Conservation (phyloP, 2,329 filamentous ascomycete species). For the Phialophora verrucosa region DNA sequence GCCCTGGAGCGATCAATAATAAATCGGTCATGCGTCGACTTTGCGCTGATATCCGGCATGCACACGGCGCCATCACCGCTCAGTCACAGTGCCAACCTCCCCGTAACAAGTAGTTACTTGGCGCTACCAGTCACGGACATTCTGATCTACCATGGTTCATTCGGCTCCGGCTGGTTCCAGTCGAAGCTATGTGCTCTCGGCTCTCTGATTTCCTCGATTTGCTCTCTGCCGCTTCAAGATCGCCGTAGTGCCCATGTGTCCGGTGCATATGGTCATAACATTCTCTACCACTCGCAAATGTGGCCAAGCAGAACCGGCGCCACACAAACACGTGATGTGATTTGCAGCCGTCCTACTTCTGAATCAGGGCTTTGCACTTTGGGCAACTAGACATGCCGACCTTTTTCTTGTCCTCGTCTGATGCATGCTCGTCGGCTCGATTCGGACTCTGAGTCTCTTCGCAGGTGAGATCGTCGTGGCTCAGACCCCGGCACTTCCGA, state of each 20-base stretch:
- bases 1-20: neutral
- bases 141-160: neutral
- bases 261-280: constrained; percentile 16
- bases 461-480: constrained; percentile 26
- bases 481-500: constrained; percentile 19
- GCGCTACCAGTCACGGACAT: neutral
- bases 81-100: neutral
- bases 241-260: constrained; percentile 6
- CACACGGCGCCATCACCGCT: neutral
- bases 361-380: constrained; percentile 51
- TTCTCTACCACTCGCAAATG: neutral
- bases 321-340: constrained; percentile 73
- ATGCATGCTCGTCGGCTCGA: neutral
- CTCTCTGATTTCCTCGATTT: neutral
- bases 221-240: neutral
- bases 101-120: neutral
- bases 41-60: neutral
- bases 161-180: neutral
- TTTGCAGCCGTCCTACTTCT: constrained; percentile 83
- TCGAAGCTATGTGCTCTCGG: neutral
- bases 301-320: constrained; percentile 15
- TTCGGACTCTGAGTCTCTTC: neutral
- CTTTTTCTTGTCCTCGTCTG: constrained; percentile 10
- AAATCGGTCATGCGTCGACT: neutral
- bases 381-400: constrained; percentile 18